Conservation (phyloP, 2,329 filamentous ascomycete genomes). For the Ascochyta rabiei region DNA sequence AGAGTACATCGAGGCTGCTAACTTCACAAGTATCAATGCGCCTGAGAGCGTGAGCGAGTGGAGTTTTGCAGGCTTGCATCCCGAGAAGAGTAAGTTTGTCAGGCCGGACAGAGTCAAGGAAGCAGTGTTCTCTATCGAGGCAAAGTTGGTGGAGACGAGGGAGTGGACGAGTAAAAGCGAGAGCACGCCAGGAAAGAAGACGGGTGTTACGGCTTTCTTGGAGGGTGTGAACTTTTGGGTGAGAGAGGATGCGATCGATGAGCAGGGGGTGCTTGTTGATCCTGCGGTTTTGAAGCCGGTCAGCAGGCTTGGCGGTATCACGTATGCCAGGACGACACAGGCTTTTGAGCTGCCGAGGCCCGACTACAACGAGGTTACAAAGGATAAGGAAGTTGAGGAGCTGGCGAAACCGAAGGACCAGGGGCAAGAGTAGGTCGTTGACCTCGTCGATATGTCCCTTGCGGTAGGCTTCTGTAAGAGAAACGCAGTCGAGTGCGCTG, state of each 20-base stretch:
- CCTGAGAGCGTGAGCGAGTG: slow-evolving; percentile 81
- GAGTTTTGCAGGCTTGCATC: slow-evolving; percentile 76
- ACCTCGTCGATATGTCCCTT: background rate
- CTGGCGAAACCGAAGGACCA: slow-evolving; percentile 56
- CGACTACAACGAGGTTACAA: slow-evolving; percentile 52
- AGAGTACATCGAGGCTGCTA: slow-evolving; percentile 85
- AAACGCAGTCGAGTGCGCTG: background rate
- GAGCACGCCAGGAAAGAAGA: slow-evolving; percentile 73
- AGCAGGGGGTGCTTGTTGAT: slow-evolving; percentile 75
- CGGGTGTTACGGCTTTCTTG: slow-evolving; percentile 74
- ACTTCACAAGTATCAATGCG: slow-evolving; percentile 77
- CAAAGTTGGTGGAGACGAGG: slow-evolving; percentile 71
- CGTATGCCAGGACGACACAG: slow-evolving; percentile 74
- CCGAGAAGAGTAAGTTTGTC: slow-evolving; percentile 69
- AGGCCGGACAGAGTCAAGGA: slow-evolving; percentile 77
- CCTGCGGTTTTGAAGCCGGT: slow-evolving; percentile 76
- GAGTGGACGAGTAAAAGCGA: slow-evolving; percentile 74
- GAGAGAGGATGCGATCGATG: slow-evolving; percentile 83
- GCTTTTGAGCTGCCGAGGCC: slow-evolving; percentile 73
- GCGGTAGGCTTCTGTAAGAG: slow-evolving; percentile 8
- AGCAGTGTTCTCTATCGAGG: slow-evolving; percentile 83
- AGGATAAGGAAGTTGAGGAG: slow-evolving; percentile 63
- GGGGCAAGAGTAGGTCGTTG: slow-evolving; percentile 28
- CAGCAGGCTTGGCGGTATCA: slow-evolving; percentile 81
- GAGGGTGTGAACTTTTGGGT: slow-evolving; percentile 91